Evolutionary conservation across 1,284 basidiomycete genomes (phyloP), one percentile per base, ranked within the genome.

Genomic region (Spongispora temasekensis): DNA sequence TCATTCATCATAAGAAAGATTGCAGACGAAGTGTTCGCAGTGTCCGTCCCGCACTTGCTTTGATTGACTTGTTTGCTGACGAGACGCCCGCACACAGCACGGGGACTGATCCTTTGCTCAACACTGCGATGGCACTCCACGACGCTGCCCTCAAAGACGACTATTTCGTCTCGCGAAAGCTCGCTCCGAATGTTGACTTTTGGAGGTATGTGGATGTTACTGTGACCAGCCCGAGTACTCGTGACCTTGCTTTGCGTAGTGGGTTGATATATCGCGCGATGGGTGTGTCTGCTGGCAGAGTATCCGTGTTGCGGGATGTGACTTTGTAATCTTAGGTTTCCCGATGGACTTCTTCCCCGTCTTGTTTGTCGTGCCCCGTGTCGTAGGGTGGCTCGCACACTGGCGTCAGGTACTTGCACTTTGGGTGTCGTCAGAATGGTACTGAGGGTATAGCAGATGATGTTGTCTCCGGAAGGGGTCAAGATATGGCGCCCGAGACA

Each of bases 401-500:
- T 94, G 92, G 91, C 80, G 91, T 61, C 89, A 91, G 81, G 88
- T 85, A 57, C 57, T n/a, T 56, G 23, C 5, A 4, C 44, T 48
- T 30, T 51, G 30, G 8, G 5, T 37, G 17, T 48, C 27, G 9
- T 52, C 42, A 4, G 51, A n/a, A 31, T 27, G 30, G 48, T 52
- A 31, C 56, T 73, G 40, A 71, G 44, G 12, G 31, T 12, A 35
- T 2, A 15, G 46, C 68, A 93, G 85, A 92, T 94, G 90, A 94
- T 94, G 92, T 78, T 95, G 57, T 88, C 91, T 69, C 82, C 88
- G 35, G 91, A 88, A 21, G 91, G 91, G 55, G 92, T 95, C 61
- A 95, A 94, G 77, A 95, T 95, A 66, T 95, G 93, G 93, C 81
- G 93, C 46, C 93, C 93, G 44, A 81, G 89, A 68, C 92, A 95